Conservation (phyloP, 225 moss, liverwort and hornwort genomes). For the Pseudisothecium myosuroides region DNA sequence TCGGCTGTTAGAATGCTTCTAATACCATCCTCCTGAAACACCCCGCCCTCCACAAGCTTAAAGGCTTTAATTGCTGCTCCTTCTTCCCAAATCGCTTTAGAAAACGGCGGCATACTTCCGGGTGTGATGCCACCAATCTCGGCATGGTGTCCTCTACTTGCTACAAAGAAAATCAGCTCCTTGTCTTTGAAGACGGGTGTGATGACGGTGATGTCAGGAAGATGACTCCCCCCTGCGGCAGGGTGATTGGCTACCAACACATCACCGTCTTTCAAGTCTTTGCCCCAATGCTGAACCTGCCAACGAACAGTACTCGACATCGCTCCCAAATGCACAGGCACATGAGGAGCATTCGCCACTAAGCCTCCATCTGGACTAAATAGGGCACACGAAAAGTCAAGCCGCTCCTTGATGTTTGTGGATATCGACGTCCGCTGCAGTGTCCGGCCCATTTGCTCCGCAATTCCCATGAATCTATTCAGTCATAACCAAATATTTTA, state of each 20-base stretch:
- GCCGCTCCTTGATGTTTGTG: conserved; percentile 95
- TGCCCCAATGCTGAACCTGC: conserved; percentile 79
- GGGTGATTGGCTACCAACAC: conserved; percentile 96
- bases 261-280: conserved; percentile 75
- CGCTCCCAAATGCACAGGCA: conserved; percentile 96
- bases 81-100: conserved; percentile 95
- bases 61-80: conserved; percentile 95
- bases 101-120: conserved; percentile 99
- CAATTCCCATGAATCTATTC: conserved; percentile 93
- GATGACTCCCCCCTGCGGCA: conserved; percentile 89
- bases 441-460: conserved; percentile 99
- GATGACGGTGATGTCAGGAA: conserved; percentile 96
- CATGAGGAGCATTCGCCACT: conserved; percentile 97
- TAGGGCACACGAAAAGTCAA: conserved; percentile 95
- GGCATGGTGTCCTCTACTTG: conserved; percentile 96
- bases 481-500: neutral
- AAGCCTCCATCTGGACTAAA: conserved; percentile 93
- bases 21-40: conserved; percentile 89
- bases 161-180: conserved; percentile 80
- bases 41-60: conserved; percentile 76
- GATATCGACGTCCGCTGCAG: conserved; percentile 98
- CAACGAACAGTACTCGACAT: conserved; percentile 97
- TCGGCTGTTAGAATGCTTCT: conserved; percentile 50
- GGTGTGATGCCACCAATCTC: conserved; percentile 98
- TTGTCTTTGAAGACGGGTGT: conserved; percentile 78